Evolutionary conservation across 2,329 filamentous ascomycete species (phyloP), one percentile per base, ranked within the genome.

Genomic region (Neoascochyta sp.): DNA sequence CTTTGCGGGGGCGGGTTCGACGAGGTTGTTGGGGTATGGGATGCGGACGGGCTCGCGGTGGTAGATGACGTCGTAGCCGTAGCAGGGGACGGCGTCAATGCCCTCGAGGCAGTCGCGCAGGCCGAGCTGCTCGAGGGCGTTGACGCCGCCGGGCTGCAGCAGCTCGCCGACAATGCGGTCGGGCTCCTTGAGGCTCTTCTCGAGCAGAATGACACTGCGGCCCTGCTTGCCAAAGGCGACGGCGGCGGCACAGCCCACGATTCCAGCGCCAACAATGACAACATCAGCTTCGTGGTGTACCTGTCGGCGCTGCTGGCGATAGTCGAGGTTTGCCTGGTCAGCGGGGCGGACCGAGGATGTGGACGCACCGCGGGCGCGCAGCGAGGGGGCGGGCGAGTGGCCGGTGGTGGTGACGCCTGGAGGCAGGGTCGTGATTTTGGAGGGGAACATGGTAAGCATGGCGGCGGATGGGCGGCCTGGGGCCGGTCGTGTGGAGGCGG

Each of bases 81-180:
- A 73, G 50, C 86, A 88, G 13, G 78, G 74, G 25, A 94, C 74
- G 4, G 88, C 80, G 58, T 98, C 92, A 51, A 98, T 96, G 34
- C 69, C 85, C 36, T 96, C 87, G 36, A 96, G 67, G 58, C 87
- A 94, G 51, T 89, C 50, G 32, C 71, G 73, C 43, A 98, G 67
- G 3, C 92, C 92, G 27, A 98, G 70, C 57, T 85, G 79, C 54
- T 81, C 75, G 52, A 98, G 71, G 6, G 92, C 85, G 29, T 78
- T 71, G 18, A 95, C 81, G 27, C 92, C 92, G 28, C 92, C 92
- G 0, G 92, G 92, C 65, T 98, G 92, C 50, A 98, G 70, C 44
- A 98, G 69, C 68, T 98, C 92, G 50, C 92, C 92, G 26, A 98
- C 88, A 47, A 98, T 98, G 43, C 92, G 81, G 67, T 96, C 84